Percentiles rank a stretch among this genome's conserved stretches.
Evolutionary conservation across 1,284 basidiomycete genomes (phyloP).

Genomic region (Chalciporus piperatoides): DNA sequence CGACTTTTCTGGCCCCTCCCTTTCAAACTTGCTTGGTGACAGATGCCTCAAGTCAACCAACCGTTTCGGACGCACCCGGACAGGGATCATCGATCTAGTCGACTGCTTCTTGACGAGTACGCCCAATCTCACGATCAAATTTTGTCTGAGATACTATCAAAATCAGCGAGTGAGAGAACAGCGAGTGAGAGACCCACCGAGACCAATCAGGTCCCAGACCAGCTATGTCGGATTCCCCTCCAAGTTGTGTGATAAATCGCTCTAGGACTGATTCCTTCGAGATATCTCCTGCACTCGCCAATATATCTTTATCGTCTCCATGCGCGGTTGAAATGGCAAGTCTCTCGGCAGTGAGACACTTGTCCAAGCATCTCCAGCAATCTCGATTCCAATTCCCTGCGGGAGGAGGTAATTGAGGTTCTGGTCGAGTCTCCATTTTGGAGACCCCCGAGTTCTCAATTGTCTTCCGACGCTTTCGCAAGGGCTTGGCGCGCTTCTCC

Average conservation of each 20-base stretch:
- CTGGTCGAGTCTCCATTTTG: conserved; percentile 12
- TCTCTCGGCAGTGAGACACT: conserved; percentile 70
- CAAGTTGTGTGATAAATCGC: conserved; percentile 48
- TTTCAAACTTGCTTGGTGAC: conserved; percentile 28
- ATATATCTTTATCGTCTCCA: conserved; percentile 29
- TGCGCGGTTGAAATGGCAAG: conserved; percentile 40
- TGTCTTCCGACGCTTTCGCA: conserved; percentile 29
- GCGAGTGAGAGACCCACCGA: conserved; percentile 37
- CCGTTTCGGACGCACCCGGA: conserved; percentile 41
- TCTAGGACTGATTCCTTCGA: conserved; percentile 50
- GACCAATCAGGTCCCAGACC: conserved; percentile 49
- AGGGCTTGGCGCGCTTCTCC: conserved; percentile 17
- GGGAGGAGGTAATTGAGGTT: conserved; percentile 6
- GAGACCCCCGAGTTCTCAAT: conserved; percentile 24
- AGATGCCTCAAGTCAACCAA: conserved; percentile 55
- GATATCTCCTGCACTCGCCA: conserved; percentile 51
- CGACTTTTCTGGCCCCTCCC: not conserved
- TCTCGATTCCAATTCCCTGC: conserved; percentile 57
- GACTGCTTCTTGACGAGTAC: conserved; percentile 64
- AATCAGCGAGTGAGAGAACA: not conserved
- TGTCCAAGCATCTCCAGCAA: conserved; percentile 71
- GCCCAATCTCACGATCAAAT: conserved; percentile 48
- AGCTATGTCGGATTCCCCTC: conserved; percentile 39
- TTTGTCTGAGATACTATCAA: conserved; percentile 40
- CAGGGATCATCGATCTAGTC: conserved; percentile 41